Evolutionary conservation across 1,284 basidiomycete species (phyloP).

Genomic region (Takashimella tepidaria): DNA sequence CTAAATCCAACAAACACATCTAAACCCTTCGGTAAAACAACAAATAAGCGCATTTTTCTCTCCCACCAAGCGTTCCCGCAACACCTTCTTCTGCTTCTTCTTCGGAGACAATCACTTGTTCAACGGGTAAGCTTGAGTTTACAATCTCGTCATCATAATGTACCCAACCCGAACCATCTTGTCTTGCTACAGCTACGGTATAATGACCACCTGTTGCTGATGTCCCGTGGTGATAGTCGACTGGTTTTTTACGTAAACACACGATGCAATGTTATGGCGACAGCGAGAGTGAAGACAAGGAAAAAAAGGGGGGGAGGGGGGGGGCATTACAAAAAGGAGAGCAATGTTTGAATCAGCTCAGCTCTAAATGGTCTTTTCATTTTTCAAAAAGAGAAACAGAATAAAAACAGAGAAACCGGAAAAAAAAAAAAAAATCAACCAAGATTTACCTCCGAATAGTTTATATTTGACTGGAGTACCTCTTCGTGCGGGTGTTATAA

Average conservation of each 20-base stretch:
- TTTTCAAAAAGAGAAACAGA: not conserved
- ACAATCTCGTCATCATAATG: slow-evolving; percentile 90
- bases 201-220: slow-evolving; percentile 93
- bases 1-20: not conserved
- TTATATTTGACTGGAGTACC: slow-evolving; percentile 62
- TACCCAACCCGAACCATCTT: slow-evolving; percentile 65
- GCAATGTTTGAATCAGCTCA: no score
- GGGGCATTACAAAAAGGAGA: no score
- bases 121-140: slow-evolving; percentile 61
- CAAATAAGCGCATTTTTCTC: slow-evolving; percentile 66
- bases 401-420: not conserved
- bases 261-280: not conserved
- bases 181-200: slow-evolving; percentile 83
- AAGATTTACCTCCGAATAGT: slow-evolving; percentile 71
- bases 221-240: slow-evolving; percentile 88
- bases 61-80: slow-evolving; percentile 49
- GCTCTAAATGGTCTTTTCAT: no score
- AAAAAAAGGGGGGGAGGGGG: no score
- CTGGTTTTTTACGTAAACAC: slow-evolving; percentile 45
- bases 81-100: slow-evolving; percentile 53
- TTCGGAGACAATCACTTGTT: slow-evolving; percentile 66
- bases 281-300: not conserved
- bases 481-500: slow-evolving; percentile 57
- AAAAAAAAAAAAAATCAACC: not conserved
- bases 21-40: slow-evolving; percentile 65